Evolutionary conservation across 1,284 basidiomycete genomes (phyloP).

Genomic region (Gymnopus androsaceus): DNA sequence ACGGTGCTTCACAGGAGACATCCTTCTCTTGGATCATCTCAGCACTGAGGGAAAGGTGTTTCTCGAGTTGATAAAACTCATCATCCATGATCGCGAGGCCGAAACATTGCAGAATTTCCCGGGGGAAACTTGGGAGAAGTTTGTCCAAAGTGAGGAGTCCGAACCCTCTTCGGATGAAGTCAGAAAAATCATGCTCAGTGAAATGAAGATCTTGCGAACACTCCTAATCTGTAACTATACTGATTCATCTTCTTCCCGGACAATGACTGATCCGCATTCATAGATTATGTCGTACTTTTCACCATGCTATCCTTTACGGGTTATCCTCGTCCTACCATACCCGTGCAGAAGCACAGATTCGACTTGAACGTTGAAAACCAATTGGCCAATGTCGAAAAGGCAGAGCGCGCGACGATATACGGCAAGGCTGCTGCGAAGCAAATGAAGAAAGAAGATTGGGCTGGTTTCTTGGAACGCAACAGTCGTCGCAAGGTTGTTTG

Average conservation of each 20-base stretch:
- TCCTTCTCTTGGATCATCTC: conserved; percentile 15
- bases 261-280: not conserved
- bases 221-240: conserved; percentile 16
- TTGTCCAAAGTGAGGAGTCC: conserved; percentile 3
- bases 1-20: conserved; percentile 10
- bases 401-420: not conserved
- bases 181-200: conserved; percentile 6
- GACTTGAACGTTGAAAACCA: not conserved
- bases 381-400: not conserved
- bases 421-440: conserved; percentile 5
- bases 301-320: conserved; percentile 18
- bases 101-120: conserved; percentile 11
- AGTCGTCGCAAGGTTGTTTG: conserved; percentile 1
- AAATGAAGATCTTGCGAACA: conserved; percentile 15
- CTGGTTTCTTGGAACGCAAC: not conserved
- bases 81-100: conserved; percentile 16
- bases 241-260: not conserved
- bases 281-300: conserved; percentile 15
- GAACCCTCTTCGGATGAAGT: conserved; percentile 1
- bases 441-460: not conserved
- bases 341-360: not conserved
- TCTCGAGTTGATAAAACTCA: conserved; percentile 14
- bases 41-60: conserved; percentile 6
- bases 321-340: not conserved
- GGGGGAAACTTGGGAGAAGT: conserved; percentile 13